Base-by-base conservation (phyloP, 257 asterid genomes). In the Solanum corneliomulleri region DNA sequence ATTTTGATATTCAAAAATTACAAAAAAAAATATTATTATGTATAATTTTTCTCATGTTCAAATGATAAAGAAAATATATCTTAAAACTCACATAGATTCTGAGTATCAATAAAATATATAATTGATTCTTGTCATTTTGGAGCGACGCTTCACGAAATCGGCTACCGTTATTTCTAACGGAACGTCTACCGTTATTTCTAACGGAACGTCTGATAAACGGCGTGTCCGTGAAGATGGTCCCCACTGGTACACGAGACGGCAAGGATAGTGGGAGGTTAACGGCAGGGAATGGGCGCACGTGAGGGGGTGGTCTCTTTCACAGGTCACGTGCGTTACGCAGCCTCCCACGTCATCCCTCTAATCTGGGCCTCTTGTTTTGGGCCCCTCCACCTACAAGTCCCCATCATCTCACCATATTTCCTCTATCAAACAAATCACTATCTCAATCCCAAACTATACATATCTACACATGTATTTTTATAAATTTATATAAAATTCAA, bases 251-350 rank as follows among this genome's bases (percentile, higher is more conserved):
- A 92, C 92, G 90, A 92, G 86, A 76, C 87, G 91, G 91, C 92
- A 16, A 87, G 88, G 89, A 81, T 91, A 56, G 89, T 87, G 91
- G 92, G 89, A 85, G 87, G 88, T 88, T 86, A 87, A 90, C 92
- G 90, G 91, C 93, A 92, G 91, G 96, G 92, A 88, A 91, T 92
- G 94, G 95, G 92, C 89, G 92, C 95, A 91, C 95, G 92, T 91
- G 93, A 89, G 91, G 72, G 86, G 90, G 88, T 86, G 31, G 58
- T 47, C 76, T 82, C 84, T 77, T 88, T 87, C 92, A 76, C 91
- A 75, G 89, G 88, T 91, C 94, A 90, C 95, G 92, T 89, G 92
- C 89, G 84, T 49, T 76, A 71, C 83, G 60, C 70, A 88, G 86
- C 68, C 80, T 16, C 78, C 86, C 86, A 86, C 70, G 83, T 47